Conservation (phyloP, 2,329 filamentous ascomycete genomes). For the Fusarium buxicola region DNA sequence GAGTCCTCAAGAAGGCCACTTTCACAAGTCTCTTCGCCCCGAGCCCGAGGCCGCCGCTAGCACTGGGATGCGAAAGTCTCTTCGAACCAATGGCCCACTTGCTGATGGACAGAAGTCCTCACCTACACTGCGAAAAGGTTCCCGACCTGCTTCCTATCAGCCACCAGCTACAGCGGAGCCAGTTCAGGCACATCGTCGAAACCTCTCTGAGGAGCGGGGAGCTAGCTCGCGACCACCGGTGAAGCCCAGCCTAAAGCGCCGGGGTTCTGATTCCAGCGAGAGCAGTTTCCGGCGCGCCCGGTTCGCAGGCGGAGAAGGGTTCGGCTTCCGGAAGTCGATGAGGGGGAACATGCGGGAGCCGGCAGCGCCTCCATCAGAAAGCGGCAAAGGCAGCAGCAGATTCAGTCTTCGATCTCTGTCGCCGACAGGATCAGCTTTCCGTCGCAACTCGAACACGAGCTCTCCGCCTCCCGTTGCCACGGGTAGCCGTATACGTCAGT, state of each 20-base stretch:
- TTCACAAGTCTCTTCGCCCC: slow-evolving; percentile 41
- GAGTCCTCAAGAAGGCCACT: slow-evolving; percentile 22
- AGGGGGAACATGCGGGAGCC: slow-evolving; percentile 54
- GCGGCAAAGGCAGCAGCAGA: slow-evolving; percentile 59
- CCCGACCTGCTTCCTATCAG: slow-evolving; percentile 49
- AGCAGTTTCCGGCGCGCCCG: slow-evolving; percentile 83
- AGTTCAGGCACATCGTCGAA: slow-evolving; percentile 38
- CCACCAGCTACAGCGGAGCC: slow-evolving; percentile 28
- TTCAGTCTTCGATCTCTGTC: slow-evolving; percentile 79
- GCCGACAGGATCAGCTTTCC: slow-evolving; percentile 68
- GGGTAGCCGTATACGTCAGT: slow-evolving; percentile 57
- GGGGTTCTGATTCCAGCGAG: slow-evolving; percentile 74
- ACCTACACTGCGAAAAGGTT: slow-evolving; percentile 12
- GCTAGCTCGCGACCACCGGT: slow-evolving; percentile 32
- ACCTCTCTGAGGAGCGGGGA: slow-evolving; percentile 43
- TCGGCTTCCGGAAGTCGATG: slow-evolving; percentile 80
- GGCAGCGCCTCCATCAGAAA: slow-evolving; percentile 45
- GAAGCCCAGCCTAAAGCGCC: slow-evolving; percentile 60
- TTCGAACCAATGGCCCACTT: slow-evolving; percentile 33
- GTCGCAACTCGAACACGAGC: slow-evolving; percentile 53
- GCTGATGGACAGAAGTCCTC: slow-evolving; percentile 13
- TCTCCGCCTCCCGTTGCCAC: slow-evolving; percentile 54
- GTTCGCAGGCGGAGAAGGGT: slow-evolving; percentile 58
- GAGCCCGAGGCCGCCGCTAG: slow-evolving; percentile 24
- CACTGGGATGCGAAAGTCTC: slow-evolving; percentile 41